Percentiles rank a stretch among this genome's conserved stretches.
These are phyloP conservation scores for Centaurea solstitialis DNA, from an alignment of 129 eudicot species.

Conservation along the genomic window DNA sequence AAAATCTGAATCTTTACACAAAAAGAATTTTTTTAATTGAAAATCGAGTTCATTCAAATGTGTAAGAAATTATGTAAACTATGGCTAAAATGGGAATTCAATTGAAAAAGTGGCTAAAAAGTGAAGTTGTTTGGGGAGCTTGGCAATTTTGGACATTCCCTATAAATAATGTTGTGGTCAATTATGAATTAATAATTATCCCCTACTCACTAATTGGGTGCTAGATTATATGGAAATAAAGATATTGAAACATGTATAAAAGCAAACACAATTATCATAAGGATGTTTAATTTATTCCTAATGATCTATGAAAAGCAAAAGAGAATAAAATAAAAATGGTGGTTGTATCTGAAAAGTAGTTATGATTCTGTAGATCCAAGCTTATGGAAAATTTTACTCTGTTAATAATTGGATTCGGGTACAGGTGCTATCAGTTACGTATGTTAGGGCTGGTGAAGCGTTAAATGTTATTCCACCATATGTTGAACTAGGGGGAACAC, in stretches of 20 bases:
- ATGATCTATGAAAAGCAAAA: neutral
- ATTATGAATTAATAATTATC: neutral
- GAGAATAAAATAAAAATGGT: neutral
- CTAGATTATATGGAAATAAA: neutral
- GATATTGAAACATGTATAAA: neutral
- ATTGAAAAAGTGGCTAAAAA: too few species aligned
- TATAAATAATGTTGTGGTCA: neutral
- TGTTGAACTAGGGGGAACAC: conserved; percentile 80
- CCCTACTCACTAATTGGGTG: neutral
- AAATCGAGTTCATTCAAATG: too few species aligned
- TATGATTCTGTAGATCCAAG: neutral
- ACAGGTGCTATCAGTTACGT: conserved; percentile 83
- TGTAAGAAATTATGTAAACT: too few species aligned
- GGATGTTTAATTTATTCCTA: neutral
- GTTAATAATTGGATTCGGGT: conserved; percentile 25
- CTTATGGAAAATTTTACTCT: neutral
- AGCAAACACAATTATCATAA: neutral
- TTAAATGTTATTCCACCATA: conserved; percentile 56
- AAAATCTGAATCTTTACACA: too few species aligned
- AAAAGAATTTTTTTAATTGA: too few species aligned
- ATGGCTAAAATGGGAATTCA: too few species aligned
- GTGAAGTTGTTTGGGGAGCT: too few species aligned
- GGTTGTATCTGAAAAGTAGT: neutral
- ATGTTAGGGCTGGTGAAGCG: conserved; percentile 66
- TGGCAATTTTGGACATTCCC: too few species aligned